A percentile compares a stretch with the other conserved stretches of the same genome.
phyloP scores from a whole-genome alignment of 2,329 filamentous ascomycete species.

The Xylariaceae sp. region DNA sequence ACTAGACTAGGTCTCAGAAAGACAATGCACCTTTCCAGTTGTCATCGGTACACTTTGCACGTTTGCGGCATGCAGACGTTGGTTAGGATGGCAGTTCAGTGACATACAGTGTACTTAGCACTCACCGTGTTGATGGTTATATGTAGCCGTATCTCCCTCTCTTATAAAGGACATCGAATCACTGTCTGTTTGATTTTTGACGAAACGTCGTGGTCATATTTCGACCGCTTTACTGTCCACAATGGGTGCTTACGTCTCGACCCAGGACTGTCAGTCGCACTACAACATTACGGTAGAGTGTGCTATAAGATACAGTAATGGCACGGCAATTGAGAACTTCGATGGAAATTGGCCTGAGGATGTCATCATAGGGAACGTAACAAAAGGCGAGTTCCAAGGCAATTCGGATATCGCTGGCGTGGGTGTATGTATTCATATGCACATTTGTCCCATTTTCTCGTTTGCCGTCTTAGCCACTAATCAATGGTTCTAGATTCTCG shows the following conservation, averaged over 20 bases:
- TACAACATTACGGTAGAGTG: constrained; percentile 22
- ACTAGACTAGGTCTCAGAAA: too few relatives aligned
- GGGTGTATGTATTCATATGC: constrained; percentile 15
- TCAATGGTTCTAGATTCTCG: constrained; percentile 20
- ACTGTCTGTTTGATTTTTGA: not conserved
- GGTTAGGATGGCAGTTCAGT: too few relatives aligned
- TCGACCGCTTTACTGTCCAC: not conserved
- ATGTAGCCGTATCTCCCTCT: too few relatives aligned
- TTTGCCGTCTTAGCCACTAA: not conserved
- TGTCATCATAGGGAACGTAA: constrained; percentile 33
- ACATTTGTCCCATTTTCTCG: not conserved
- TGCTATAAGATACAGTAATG: constrained; percentile 1
- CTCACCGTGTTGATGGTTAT: too few relatives aligned
- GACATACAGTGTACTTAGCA: too few relatives aligned
- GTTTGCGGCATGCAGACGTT: too few relatives aligned
- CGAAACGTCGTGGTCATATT: not conserved
- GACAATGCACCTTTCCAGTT: too few relatives aligned
- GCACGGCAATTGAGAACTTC: not conserved
- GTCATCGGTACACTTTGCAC: too few relatives aligned
- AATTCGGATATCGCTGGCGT: constrained; percentile 27
- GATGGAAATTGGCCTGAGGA: constrained; percentile 8
- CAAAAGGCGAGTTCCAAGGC: constrained; percentile 18
- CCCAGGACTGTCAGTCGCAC: constrained; percentile 15
- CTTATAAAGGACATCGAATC: too few relatives aligned
- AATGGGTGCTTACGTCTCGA: constrained; percentile 25